Evolutionary conservation across 768 basidiomycete genomes (phyloP).

Genomic region (Macrolepiota fuliginosa): DNA sequence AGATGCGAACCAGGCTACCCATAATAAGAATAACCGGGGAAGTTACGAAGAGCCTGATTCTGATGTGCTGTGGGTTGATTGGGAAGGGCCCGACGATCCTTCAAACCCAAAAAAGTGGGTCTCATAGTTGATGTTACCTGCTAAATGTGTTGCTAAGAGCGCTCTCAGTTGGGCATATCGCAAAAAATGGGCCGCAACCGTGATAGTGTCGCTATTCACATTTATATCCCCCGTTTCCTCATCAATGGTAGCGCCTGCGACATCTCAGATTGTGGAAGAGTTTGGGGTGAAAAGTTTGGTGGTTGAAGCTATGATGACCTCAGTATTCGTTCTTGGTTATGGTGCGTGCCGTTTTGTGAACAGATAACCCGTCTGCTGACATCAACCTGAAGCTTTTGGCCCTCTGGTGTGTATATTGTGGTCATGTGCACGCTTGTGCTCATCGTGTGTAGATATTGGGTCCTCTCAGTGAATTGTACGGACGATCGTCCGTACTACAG

Average conservation of each 20-base stretch:
- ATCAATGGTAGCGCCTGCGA: conserved; percentile 72
- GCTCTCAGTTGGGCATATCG: conserved; percentile 49
- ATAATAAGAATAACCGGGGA: not conserved
- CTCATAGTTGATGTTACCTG: not conserved
- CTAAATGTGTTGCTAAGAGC: not conserved
- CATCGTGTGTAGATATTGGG: conserved; percentile 37
- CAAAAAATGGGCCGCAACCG: conserved; percentile 63
- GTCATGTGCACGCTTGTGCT: not conserved
- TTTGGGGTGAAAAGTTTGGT: conserved; percentile 53
- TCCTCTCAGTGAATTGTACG: conserved; percentile 71
- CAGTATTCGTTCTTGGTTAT: conserved; percentile 52
- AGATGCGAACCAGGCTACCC: not conserved
- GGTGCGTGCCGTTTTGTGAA: conserved; percentile 33
- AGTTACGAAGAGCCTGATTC: not conserved
- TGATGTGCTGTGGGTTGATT: conserved; percentile 46
- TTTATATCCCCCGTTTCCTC: conserved; percentile 71
- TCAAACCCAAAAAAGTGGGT: conserved; percentile 57
- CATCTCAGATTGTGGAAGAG: conserved; percentile 42
- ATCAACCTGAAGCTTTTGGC: conserved; percentile 41
- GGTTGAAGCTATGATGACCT: conserved; percentile 55
- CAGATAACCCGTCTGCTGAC: not conserved
- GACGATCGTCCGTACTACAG: conserved; percentile 62
- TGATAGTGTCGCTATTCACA: conserved; percentile 65
- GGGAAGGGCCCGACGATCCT: conserved; percentile 62
- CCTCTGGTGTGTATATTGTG: conserved; percentile 34